Conservation (phyloP, 768 basidiomycete species). For the Suillus subluteus region DNA sequence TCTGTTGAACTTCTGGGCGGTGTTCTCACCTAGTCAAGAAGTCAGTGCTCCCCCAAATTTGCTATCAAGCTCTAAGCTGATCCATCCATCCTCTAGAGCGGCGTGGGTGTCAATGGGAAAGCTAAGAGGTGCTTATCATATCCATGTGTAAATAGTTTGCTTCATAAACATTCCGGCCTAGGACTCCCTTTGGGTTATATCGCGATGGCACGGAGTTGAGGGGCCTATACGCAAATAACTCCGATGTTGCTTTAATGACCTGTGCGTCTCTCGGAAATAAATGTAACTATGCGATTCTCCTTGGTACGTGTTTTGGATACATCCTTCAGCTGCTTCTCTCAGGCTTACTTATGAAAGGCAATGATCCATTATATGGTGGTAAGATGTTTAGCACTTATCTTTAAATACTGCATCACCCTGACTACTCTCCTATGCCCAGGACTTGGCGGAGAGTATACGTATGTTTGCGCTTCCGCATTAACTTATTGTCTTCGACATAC, state of each 20-base stretch:
- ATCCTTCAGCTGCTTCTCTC: neutral
- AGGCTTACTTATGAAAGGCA: constrained; percentile 45
- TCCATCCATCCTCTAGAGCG: constrained; percentile 45
- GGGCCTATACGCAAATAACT: constrained; percentile 70
- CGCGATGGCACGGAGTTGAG: constrained; percentile 78
- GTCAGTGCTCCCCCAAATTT: constrained; percentile 38
- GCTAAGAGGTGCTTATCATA: constrained; percentile 61
- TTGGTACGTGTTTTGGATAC: constrained; percentile 48
- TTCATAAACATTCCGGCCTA: constrained; percentile 30
- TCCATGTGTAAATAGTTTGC: neutral
- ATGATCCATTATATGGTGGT: constrained; percentile 83
- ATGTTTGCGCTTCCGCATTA: constrained; percentile 30
- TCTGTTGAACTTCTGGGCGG: constrained; percentile 81
- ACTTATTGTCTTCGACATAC: constrained; percentile 1
- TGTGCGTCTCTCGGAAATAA: constrained; percentile 63
- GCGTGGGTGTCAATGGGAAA: constrained; percentile 66
- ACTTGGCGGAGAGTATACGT: constrained; percentile 80
- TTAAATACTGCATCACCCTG: neutral
- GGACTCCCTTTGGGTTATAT: constrained; percentile 77
- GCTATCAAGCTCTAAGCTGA: neutral
- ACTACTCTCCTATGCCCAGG: constrained; percentile 42
- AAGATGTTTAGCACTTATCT: constrained; percentile 19
- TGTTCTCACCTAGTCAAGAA: constrained; percentile 75
- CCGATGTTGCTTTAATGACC: constrained; percentile 68
- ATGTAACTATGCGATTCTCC: constrained; percentile 76